Evolutionary conservation across 306 rosid genomes (phyloP), one percentile per base, ranked within the genome.

Genomic region (Cotoneaster glaucophyllus): DNA sequence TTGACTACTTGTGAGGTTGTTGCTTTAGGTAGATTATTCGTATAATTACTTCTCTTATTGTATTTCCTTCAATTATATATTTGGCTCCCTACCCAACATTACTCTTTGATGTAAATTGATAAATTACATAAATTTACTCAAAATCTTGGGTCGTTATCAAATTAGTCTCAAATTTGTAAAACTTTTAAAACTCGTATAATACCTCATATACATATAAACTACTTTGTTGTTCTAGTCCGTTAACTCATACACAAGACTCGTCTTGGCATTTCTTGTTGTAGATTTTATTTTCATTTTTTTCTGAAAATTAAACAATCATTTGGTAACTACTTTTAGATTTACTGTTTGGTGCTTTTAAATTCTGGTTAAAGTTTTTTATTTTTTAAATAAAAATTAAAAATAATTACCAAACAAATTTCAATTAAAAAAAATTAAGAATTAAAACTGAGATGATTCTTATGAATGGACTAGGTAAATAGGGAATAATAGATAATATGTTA

Each of bases 11-110:
- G 9, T 66, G 15, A 37, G 25, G 54, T 54, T 44, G 59, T 62
- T 68, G 54, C 56, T 67, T 67, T 21, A 21, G 24, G 34, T 57
- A 56, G 80, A 78, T 81, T 81, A 78, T 80, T 75, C 77, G 32
- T 6, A 4, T 14, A 48, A 32, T 32, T 32, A 32, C 1, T 31
- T 64, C 24, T 64, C 1, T 3, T 63, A 11, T 31, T 18, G 41
- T 31, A 17, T 31, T 17, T 63, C 7, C 11, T 63, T 29, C 41
- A 4, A 3, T 29, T 18, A 48, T 24, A 21, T 53, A 26, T 53
- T 81, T 37, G 13, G 2, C 4, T 66, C 29, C 19, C 6, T 54
- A 14, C 4, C 54, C 48, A 62, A 58, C 70, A 19, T 32, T 4
- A 21, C 54, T 50, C 21, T 48, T 4, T 17, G 21, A 50, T 50